A percentile compares a stretch with the other conserved stretches of the same genome.
phyloP scores from a whole-genome alignment of 2,329 filamentous ascomycete genomes.

The Epichloe elymi region DNA sequence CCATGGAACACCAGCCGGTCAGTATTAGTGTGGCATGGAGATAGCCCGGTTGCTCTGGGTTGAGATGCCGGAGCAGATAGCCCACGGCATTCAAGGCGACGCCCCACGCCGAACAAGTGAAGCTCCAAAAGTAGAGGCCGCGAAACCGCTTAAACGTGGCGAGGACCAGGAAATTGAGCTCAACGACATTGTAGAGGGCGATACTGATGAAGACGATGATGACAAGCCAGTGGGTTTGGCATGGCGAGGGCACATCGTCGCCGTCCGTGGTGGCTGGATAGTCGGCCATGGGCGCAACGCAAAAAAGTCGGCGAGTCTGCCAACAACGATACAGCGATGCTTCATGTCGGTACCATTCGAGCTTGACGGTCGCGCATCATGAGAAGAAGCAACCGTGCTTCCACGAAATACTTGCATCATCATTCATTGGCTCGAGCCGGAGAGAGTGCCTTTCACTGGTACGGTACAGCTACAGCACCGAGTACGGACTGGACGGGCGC shows the following conservation, averaged over 20 bases:
- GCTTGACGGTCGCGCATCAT: neutral
- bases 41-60: conserved; percentile 5
- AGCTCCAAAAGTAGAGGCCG: conserved; percentile 22
- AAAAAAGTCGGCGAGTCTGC: neutral
- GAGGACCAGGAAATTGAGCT: conserved; percentile 16
- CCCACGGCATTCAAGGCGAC: conserved; percentile 24
- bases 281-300: neutral
- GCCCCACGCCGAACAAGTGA: conserved; percentile 16
- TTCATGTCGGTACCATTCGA: neutral
- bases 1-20: conserved; percentile 31
- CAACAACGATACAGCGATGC: neutral
- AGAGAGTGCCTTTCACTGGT: no score
- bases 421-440: no score
- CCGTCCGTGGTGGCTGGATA: neutral
- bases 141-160: conserved; percentile 14
- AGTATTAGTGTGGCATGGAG: conserved; percentile 16
- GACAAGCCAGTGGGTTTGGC: conserved; percentile 1
- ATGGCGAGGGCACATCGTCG: neutral
- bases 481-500: no score
- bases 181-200: conserved; percentile 15
- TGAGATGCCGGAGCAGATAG: conserved; percentile 29
- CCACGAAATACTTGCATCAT: neutral
- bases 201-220: conserved; percentile 13
- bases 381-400: neutral
- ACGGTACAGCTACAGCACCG: no score